A percentile compares a stretch with the other conserved stretches of the same genome.
Evolutionary conservation across 345 rosid genomes (phyloP).

Genomic region (Combretum micranthum): DNA sequence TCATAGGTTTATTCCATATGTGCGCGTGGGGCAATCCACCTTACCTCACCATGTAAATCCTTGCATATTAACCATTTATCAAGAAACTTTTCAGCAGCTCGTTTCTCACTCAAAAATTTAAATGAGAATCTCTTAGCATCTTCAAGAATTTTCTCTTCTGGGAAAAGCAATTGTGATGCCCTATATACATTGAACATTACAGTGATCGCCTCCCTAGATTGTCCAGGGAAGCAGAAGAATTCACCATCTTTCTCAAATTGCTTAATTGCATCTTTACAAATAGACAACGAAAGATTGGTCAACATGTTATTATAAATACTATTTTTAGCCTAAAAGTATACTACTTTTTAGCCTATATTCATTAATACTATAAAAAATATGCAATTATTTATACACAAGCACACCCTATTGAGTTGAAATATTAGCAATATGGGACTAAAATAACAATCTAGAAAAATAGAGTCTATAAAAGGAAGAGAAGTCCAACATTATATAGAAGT

Average conservation of each 20-base stretch:
- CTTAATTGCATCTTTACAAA: constrained; percentile 51
- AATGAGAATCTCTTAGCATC: constrained; percentile 46
- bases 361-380: too few species aligned
- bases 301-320: neutral
- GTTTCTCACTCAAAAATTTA: constrained; percentile 40
- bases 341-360: too few species aligned
- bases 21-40: neutral
- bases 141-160: constrained; percentile 57
- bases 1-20: too few species aligned
- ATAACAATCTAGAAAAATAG: too few species aligned
- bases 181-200: constrained; percentile 67
- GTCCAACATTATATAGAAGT: too few species aligned
- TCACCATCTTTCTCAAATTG: constrained; percentile 55
- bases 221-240: constrained; percentile 70
- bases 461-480: too few species aligned
- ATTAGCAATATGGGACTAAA: too few species aligned
- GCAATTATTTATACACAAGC: too few species aligned
- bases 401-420: too few species aligned
- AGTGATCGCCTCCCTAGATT: constrained; percentile 69
- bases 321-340: too few species aligned
- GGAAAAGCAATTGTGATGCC: constrained; percentile 62
- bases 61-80: constrained; percentile 86
- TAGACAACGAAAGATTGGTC: neutral
- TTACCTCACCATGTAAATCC: constrained; percentile 82
- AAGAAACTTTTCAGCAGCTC: constrained; percentile 34